Evolutionary conservation across 495 filamentous ascomycete species (phyloP), one percentile per base, ranked within the genome.

Genomic region (Bacidia rubella): DNA sequence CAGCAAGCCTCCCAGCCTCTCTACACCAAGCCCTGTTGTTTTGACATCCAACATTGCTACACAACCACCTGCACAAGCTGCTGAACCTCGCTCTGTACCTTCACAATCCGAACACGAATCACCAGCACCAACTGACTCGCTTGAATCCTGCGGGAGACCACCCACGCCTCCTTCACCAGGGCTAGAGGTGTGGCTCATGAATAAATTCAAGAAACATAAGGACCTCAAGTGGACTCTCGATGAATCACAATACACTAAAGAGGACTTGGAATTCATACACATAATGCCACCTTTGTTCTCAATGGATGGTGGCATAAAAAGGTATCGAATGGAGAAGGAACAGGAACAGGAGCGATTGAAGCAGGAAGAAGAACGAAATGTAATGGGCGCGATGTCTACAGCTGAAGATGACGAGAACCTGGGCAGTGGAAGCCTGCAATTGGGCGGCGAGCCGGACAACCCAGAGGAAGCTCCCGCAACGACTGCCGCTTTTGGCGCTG

Each of bases 391-490:
- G 20, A 62, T 55, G 38, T 53, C 56, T 35, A 49, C 45, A 12
- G 64, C 68, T n/a, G 68, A 68, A 49, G 75, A 78, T 35, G 77
- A 81, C 43, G 74, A 77, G 64, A 65, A 66, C 54, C 78, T 80
- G 2, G 87, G 87, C 61, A 86, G 83, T 62, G 86, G 88, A 11
- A 96, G 90, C 62, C 73, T 93, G 29, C 87, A 90, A 50, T 74
- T 96, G 17, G 90, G 90, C 49, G 90, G 90, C 9, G 89, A 95
- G 59, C 89, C 89, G 0, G 90, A 96, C 59, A 87, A 87, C 57
- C 58, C 62, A 9, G 70, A 72, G 41, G 66, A 66, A 9, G 60
- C 67, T 0, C 74, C 76, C 53, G 77, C 78, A 11, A 69, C 66
- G 40, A 61, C 60, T 42, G 75, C 75, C 39, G 74, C 78, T 43